Conservation (phyloP, 1,284 basidiomycete genomes). For the Rhodotorula sp. region DNA sequence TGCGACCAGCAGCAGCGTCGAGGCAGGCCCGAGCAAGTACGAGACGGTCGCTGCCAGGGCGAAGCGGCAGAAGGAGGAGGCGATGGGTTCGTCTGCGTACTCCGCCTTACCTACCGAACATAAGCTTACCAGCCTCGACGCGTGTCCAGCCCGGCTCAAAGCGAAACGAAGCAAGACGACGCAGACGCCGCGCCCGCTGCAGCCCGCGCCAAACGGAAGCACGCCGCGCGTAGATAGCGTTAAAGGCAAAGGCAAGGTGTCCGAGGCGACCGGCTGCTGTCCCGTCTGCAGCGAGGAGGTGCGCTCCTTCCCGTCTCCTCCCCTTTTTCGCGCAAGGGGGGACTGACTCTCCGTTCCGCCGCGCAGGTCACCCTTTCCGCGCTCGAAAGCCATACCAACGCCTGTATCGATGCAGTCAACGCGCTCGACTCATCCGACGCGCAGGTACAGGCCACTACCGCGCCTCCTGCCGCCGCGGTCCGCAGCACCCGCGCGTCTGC, state of each 20-base stretch:
- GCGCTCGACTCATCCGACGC: slow-evolving; percentile 3
- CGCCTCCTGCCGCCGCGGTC: neutral
- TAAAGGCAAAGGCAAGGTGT: neutral
- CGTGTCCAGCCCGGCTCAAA: slow-evolving; percentile 3
- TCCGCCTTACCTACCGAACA: too few species aligned
- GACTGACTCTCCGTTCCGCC: neutral
- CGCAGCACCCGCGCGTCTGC: neutral
- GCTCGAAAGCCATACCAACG: neutral
- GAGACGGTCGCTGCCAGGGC: slow-evolving; percentile 21
- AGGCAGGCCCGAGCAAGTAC: slow-evolving; percentile 14
- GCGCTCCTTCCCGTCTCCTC: neutral
- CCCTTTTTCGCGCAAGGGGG: too few species aligned
- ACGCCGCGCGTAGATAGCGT: neutral
- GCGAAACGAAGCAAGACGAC: neutral
- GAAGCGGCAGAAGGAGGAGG: slow-evolving; percentile 24
- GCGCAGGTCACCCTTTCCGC: neutral
- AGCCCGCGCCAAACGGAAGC: neutral
- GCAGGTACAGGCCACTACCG: neutral
- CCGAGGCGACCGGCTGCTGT: neutral
- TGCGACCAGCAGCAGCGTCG: neutral
- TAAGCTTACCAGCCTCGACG: neutral
- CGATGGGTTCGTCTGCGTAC: slow-evolving; percentile 5
- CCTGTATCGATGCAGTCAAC: slow-evolving; percentile 2
- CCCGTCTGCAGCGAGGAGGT: neutral
- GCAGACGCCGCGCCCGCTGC: neutral